Percentiles rank a stretch among this genome's conserved stretches.
Evolutionary conservation across 768 basidiomycete species (phyloP).

Genomic region (Auricularia sp.): DNA sequence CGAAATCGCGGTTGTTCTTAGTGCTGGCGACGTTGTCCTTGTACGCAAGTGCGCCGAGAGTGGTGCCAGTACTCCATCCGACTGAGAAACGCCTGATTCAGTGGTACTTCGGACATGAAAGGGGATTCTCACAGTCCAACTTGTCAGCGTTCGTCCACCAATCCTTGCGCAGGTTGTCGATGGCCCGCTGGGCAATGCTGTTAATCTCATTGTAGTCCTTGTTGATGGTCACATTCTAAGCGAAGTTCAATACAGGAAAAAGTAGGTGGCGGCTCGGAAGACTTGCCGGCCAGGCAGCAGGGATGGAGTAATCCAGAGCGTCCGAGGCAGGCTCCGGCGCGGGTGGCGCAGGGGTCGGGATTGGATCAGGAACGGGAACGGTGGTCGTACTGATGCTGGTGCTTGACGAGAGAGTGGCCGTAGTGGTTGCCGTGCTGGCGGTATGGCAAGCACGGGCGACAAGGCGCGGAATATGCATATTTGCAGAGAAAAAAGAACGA

Average conservation of each 20-base stretch:
- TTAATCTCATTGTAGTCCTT: not conserved
- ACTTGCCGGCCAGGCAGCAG: not conserved
- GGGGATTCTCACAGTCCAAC: not conserved
- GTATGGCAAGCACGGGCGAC: not conserved
- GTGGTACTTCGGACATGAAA: too few relatives aligned
- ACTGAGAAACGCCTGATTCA: not conserved
- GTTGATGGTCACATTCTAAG: not conserved
- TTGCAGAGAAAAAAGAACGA: not conserved
- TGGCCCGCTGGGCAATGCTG: not conserved
- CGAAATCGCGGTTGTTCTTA: not conserved
- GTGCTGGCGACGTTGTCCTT: not conserved
- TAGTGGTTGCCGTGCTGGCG: too few relatives aligned
- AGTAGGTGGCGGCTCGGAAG: too few relatives aligned
- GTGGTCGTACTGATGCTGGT: not conserved
- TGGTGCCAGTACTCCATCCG: not conserved
- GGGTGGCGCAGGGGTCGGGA: not conserved
- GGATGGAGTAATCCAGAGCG: not conserved
- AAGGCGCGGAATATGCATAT: not conserved
- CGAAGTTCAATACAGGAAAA: too few relatives aligned
- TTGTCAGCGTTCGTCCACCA: not conserved
- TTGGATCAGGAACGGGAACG: not conserved
- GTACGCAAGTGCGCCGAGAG: not conserved
- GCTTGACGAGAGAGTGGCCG: too few relatives aligned
- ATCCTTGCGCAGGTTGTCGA: not conserved
- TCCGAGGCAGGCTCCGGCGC: too few relatives aligned